Percentiles rank a stretch among this genome's conserved stretches.
phyloP scores from a whole-genome alignment of 495 filamentous ascomycete genomes.

The Penicillium angulare region DNA sequence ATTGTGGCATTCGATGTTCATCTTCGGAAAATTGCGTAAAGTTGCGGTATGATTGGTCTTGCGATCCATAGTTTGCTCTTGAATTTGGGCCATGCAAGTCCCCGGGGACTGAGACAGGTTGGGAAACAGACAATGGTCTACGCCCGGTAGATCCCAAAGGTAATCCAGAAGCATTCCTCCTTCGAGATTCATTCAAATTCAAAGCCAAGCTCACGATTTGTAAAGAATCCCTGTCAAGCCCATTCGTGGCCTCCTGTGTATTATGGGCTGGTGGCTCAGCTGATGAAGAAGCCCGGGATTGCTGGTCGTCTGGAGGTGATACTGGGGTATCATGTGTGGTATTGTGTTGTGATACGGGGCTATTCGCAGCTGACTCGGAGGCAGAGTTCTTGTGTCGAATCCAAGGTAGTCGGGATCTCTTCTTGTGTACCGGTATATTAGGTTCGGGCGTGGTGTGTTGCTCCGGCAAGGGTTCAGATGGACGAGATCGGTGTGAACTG shows the following conservation, averaged over 20 bases:
- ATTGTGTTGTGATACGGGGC: constrained; percentile 7
- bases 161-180: constrained; percentile 51
- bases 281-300: constrained; percentile 12
- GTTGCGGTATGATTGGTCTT: constrained; percentile 16
- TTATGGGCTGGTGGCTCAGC: constrained; percentile 6
- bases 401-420: constrained; percentile 40
- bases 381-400: constrained; percentile 32
- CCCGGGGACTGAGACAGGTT: constrained; percentile 10
- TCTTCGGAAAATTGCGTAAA: constrained; percentile 15
- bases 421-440: constrained; percentile 36
- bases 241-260: constrained; percentile 19
- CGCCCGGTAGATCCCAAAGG: constrained; percentile 50
- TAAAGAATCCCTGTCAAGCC: constrained; percentile 69
- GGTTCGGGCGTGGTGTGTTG: constrained; percentile 34
- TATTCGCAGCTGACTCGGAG: constrained; percentile 15
- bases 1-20: constrained; percentile 5
- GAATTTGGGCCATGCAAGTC: constrained; percentile 19
- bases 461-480: constrained; percentile 26
- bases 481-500: constrained; percentile 24
- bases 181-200: constrained; percentile 80
- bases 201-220: constrained; percentile 90
- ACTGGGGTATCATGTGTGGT: constrained; percentile 7
- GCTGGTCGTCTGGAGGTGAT: constrained; percentile 3
- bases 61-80: constrained; percentile 11
- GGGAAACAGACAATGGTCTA: constrained; percentile 43